Evolutionary conservation across 2,329 filamentous ascomycete genomes (phyloP), one percentile per base, ranked within the genome.

Genomic region (Ophiobolus disseminans): DNA sequence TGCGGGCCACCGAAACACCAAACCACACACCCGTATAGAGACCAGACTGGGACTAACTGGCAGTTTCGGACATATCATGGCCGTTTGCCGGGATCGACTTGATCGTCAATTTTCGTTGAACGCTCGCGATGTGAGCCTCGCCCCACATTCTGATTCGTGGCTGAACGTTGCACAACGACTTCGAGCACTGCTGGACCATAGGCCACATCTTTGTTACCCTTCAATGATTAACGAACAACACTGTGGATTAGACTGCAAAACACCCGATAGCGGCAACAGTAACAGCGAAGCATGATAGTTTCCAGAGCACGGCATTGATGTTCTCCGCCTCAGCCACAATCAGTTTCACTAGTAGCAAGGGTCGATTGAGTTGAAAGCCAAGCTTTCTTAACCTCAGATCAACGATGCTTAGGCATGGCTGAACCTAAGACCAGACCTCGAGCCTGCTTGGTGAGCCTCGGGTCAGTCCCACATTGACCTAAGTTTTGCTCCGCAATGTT

Each of bases 1-100:
- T 58, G 41, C 40, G 49, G 57, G 36, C 44, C 37, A 54, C 39
- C 61, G 57, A 65, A 64, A 66, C 57, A 46, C 35, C 39, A 53
- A 37, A 47, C 40, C 39, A 55, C 47, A 57, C 54, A 38, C 21
- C n/a, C n/a, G n/a, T n/a, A 46, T 49, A 40, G 14, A 37, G 39
- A 36, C 43, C 42, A 39, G 34, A 40, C 35, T 40, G 35, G 30
- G 40, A 32, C 31, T 47, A 50, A 43, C 36, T 53, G 43, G 47
- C 38, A 34, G 26, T 10, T 23, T 14, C 19, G 48, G 47, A 48
- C 49, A 14, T 23, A 16, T 32, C 34, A 39, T 19, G 17, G 35
- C 46, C 46, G 41, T 23, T 13, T 19, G 37, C 31, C 26, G 43
- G 44, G 22, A 38, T 20, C 8, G 8, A 13, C 34, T 11, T 26